phyloP scores from a whole-genome alignment of 257 asterid genomes.

The Ilex asprella region DNA sequence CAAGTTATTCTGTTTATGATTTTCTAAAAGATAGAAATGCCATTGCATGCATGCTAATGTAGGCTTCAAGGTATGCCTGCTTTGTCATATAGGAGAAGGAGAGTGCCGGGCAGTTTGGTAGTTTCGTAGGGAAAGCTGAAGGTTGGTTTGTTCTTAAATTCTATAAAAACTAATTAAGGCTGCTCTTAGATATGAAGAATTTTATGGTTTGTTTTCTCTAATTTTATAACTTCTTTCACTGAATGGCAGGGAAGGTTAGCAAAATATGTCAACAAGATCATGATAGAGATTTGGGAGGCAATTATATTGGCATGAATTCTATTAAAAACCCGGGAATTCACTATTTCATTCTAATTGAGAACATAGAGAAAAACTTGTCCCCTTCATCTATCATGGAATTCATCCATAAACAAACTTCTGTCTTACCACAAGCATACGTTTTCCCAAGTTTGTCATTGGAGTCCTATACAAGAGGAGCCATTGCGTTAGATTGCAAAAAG shows the following conservation, averaged over 20 bases:
- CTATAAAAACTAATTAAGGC: neutral
- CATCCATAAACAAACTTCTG: constrained; percentile 28
- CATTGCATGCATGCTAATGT: neutral
- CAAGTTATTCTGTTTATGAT: constrained; percentile 1
- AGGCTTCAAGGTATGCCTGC: neutral
- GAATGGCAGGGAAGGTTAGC: constrained; percentile 12
- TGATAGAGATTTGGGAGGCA: constrained; percentile 44
- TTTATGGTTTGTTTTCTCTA: constrained; percentile 2
- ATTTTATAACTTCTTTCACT: constrained; percentile 2
- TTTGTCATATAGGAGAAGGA: neutral
- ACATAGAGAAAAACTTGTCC: constrained; percentile 43
- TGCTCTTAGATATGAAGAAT: neutral
- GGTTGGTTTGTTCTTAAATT: neutral
- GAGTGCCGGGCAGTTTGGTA: neutral
- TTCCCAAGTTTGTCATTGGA: constrained; percentile 31
- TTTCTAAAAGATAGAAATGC: neutral
- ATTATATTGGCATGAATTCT: neutral
- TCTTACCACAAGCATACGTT: constrained; percentile 36
- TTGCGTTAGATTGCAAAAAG: constrained; percentile 32
- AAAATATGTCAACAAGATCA: constrained; percentile 6
- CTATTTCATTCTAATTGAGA: constrained; percentile 28
- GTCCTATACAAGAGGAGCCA: constrained; percentile 41
- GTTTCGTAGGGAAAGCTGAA: neutral
- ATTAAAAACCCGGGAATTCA: constrained; percentile 4
- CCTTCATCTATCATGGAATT: constrained; percentile 31